phyloP scores from a whole-genome alignment of 192 early-diverging fungal species.

The Backusella australiensis region DNA sequence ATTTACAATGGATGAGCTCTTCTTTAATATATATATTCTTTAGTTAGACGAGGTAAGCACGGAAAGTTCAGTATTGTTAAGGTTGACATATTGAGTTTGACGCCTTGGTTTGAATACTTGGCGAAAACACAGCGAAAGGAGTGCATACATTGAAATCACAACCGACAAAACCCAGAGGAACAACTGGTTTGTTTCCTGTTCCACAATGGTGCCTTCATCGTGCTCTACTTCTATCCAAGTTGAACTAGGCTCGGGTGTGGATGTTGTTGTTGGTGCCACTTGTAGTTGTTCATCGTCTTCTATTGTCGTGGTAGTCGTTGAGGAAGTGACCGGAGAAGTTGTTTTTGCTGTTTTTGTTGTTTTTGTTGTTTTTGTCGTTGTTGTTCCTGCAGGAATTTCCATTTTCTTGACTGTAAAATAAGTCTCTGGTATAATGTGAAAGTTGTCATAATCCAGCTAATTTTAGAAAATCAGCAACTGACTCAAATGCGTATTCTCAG shows the following conservation, averaged over 20 bases:
- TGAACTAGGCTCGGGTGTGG: background rate
- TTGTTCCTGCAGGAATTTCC: background rate
- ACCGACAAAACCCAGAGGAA: conserved; percentile 6
- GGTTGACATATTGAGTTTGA: background rate
- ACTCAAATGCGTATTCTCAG: background rate
- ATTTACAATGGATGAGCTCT: background rate
- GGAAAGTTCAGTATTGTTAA: background rate
- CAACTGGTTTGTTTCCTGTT: conserved; percentile 10
- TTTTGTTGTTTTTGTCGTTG: background rate
- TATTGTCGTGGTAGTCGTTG: background rate
- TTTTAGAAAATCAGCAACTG: background rate
- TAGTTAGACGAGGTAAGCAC: background rate
- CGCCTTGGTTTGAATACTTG: conserved; percentile 6
- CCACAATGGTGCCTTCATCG: background rate
- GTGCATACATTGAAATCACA: background rate
- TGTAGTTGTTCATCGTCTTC: background rate
- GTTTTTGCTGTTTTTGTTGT: background rate
- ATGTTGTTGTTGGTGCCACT: background rate
- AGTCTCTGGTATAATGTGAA: conserved; percentile 15
- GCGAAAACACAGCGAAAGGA: background rate
- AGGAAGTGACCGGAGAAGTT: background rate
- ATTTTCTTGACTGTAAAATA: conserved; percentile 9
- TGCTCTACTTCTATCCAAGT: conserved; percentile 4
- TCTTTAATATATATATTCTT: background rate
- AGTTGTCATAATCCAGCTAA: conserved; percentile 24